phyloP scores from a whole-genome alignment of 768 basidiomycete genomes.

The Amanita rimosa region DNA sequence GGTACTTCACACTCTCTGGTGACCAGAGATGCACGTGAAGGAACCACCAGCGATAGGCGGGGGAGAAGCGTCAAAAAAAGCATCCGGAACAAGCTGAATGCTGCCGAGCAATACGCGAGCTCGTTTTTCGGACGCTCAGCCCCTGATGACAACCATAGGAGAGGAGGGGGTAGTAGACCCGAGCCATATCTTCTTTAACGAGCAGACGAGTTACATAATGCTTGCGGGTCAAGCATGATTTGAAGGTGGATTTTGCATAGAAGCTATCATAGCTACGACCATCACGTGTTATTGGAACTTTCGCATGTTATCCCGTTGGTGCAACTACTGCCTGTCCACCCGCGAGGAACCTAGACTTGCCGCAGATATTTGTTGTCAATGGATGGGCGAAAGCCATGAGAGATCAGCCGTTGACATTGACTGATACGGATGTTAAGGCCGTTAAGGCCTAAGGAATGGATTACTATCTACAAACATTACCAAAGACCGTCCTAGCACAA shows the following conservation, averaged over 20 bases:
- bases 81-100: slow-evolving; percentile 54
- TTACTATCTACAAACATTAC: slow-evolving; percentile 4
- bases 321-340: no score
- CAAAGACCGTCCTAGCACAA: slow-evolving; percentile 9
- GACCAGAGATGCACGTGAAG: slow-evolving; percentile 9
- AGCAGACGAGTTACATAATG: not conserved
- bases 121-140: slow-evolving; percentile 49
- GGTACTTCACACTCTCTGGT: slow-evolving; percentile 8
- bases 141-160: slow-evolving; percentile 14
- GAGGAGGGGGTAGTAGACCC: slow-evolving; percentile 9
- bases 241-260: not conserved
- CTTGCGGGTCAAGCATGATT: slow-evolving; percentile 1
- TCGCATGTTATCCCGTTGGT: slow-evolving; percentile 43
- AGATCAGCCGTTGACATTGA: no score
- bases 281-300: slow-evolving; percentile 1
- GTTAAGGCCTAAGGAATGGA: no score
- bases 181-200: not conserved
- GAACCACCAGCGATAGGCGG: slow-evolving; percentile 26
- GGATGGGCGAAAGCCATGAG: no score
- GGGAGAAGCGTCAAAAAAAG: slow-evolving; percentile 56
- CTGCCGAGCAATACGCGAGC: slow-evolving; percentile 60
- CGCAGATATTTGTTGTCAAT: slow-evolving; percentile 55
- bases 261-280: not conserved
- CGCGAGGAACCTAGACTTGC: slow-evolving; percentile 11
- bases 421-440: no score